Evolutionary conservation across 225 moss, liverwort and hornwort species (phyloP), one percentile per base, ranked within the genome.

Genomic region (Physcomitrellopsis africana): DNA sequence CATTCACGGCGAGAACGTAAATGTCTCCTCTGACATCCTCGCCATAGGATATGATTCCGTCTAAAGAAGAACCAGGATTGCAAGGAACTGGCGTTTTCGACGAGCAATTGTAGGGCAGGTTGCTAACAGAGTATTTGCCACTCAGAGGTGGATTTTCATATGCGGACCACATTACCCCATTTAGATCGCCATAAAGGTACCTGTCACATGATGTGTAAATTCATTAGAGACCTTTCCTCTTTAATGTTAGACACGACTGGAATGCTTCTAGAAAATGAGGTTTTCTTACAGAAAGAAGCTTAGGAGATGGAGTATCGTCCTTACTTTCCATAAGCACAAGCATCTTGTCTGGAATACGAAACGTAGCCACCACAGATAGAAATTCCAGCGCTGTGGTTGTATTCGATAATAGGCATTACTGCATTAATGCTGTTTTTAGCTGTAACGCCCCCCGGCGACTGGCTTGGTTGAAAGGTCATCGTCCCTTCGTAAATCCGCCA

Each of bases 401-500:
- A 93, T 78, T 87, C 87, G 9, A 99, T 60, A 44, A 99, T n/a
- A 5, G 97, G 97, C 72, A 82, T 80, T 41, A 94, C 71, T 24
- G 89, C 70, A 59, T 89, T 80, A 51, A 93, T 84, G 32, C 83
- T 83, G 63, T 0, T 89, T 32, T 89, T 72, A 37, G 81, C 65
- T 7, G 94, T 99, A 81, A 86, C 80, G 15, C 97, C 97, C 37
- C 97, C 97, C 0, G 90, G 90, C 11, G 81, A 8, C 44, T 57
- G 41, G 6, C 3, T 45, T 10, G 93, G 82, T 2, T 54, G 3
- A 65, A 84, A 94, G 46, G 82, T 47, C 0, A 60, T 1, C 8
- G 87, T 85, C 54, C 94, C 94, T 79, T 99, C 97, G 41, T 90
- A 99, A 5, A 94, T 83, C 63, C 97, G 84, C 97, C 97, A 99